Evolutionary conservation across 139 green algal species (phyloP).

Genomic region (Yamagishiella unicocca): DNA sequence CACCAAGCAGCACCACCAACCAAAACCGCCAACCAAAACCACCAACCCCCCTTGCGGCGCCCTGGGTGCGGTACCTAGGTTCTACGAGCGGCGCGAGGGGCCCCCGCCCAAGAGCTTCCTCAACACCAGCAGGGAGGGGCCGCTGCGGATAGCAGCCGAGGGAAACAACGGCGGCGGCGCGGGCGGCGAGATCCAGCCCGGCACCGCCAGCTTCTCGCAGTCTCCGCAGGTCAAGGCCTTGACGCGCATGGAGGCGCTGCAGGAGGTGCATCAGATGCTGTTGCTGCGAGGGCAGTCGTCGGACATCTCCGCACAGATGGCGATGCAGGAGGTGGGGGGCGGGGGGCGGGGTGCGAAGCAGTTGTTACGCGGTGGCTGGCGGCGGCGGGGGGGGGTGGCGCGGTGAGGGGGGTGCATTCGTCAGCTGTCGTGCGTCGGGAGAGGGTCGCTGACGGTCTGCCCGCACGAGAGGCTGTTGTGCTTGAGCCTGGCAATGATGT

Average conservation of each 20-base stretch:
- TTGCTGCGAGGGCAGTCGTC: constrained; percentile 11
- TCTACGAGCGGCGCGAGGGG: constrained; percentile 21
- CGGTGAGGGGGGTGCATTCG: no score
- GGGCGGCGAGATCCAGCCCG: neutral
- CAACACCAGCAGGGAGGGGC: neutral
- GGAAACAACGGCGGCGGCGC: neutral
- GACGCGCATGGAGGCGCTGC: neutral
- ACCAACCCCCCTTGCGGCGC: no score
- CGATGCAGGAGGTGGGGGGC: neutral
- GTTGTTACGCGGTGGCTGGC: no score
- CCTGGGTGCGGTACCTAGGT: no score
- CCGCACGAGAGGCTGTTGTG: no score
- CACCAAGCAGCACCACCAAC: no score
- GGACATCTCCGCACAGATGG: neutral
- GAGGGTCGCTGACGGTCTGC: no score
- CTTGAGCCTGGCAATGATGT: no score
- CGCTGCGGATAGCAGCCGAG: neutral
- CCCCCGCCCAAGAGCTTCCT: neutral
- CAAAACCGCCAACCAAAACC: no score
- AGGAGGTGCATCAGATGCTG: constrained; percentile 8
- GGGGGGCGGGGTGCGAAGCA: neutral
- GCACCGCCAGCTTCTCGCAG: neutral
- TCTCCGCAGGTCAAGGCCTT: neutral
- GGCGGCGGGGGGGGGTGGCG: no score
- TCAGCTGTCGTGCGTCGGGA: no score